These are phyloP conservation scores for Haplosporangium gracile DNA, from an alignment of 192 early-diverging fungal species.

Conservation along the genomic window DNA sequence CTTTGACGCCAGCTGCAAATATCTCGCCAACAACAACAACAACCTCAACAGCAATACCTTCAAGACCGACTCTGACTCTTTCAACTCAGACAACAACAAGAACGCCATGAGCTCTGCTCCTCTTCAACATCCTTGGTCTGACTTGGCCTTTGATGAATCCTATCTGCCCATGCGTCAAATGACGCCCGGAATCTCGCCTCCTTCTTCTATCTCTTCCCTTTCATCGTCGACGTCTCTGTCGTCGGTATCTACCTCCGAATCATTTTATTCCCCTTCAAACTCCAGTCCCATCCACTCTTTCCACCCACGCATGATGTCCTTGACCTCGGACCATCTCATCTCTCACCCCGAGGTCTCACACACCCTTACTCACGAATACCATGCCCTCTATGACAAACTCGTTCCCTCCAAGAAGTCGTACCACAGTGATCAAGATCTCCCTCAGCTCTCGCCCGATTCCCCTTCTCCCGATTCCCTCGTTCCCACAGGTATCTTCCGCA, in stretches of 20 bases:
- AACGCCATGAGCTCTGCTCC: background rate
- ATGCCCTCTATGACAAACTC: conserved; percentile 12
- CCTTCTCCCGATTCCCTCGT: conserved; percentile 22
- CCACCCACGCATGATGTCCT: conserved; percentile 24
- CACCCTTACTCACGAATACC: conserved; percentile 36
- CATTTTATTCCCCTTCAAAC: background rate
- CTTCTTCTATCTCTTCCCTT: conserved; percentile 9
- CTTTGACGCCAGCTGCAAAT: conserved; percentile 32
- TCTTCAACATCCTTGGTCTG: conserved; percentile 36
- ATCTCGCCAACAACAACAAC: conserved; percentile 11
- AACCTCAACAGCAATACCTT: background rate
- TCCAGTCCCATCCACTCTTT: conserved; percentile 3
- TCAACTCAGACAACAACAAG: background rate
- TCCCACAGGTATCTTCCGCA: conserved; percentile 21
- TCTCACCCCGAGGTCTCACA: background rate
- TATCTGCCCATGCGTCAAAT: conserved; percentile 29
- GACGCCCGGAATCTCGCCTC: conserved; percentile 10
- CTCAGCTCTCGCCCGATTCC: conserved; percentile 34
- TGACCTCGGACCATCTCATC: conserved; percentile 19
- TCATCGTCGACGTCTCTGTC: conserved; percentile 6
- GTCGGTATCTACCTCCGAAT: background rate
- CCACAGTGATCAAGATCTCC: conserved; percentile 44
- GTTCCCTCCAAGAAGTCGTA: conserved; percentile 28
- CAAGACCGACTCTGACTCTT: background rate
- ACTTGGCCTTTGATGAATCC: conserved; percentile 37